Percentiles rank a stretch among this genome's conserved stretches.
phyloP scores from a whole-genome alignment of 2,329 filamentous ascomycete species.

The Trichoderma gracile region DNA sequence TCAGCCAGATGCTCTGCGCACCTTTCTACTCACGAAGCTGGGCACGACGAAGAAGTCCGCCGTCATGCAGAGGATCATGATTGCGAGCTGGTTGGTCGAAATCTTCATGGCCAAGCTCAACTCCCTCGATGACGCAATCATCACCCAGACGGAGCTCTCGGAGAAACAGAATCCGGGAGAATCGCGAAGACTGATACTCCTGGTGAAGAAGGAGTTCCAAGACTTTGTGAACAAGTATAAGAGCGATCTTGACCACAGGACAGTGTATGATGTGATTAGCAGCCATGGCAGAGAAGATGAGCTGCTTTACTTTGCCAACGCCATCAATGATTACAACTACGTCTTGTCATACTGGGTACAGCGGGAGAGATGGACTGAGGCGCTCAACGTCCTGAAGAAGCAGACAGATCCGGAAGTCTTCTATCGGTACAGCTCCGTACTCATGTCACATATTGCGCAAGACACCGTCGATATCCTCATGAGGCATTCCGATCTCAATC shows the following conservation, averaged over 20 bases:
- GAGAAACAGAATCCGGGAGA: conserved; percentile 71
- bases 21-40: conserved; percentile 85
- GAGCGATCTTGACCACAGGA: conserved; percentile 82
- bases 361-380: conserved; percentile 86
- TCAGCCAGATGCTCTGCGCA: conserved; percentile 86
- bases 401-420: conserved; percentile 92
- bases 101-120: conserved; percentile 98
- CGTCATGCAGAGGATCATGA: conserved; percentile 92
- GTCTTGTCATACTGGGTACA: conserved; percentile 97
- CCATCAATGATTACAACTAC: conserved; percentile 89
- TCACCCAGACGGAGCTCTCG: conserved; percentile 79
- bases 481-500: conserved; percentile 82
- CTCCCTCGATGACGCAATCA: conserved; percentile 88
- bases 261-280: conserved; percentile 92
- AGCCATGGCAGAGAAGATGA: conserved; percentile 94
- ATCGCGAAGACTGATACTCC: conserved; percentile 68
- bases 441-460: conserved; percentile 83
- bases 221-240: conserved; percentile 87
- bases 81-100: conserved; percentile 92
- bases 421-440: conserved; percentile 94
- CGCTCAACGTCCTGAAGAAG: conserved; percentile 83
- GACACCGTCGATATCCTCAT: conserved; percentile 95
- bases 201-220: conserved; percentile 76
- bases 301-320: conserved; percentile 84
- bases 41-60: conserved; percentile 77